Evolutionary conservation across 257 asterid species (phyloP), one percentile per base, ranked within the genome.

Genomic region (Nicotiana sylvestris): DNA sequence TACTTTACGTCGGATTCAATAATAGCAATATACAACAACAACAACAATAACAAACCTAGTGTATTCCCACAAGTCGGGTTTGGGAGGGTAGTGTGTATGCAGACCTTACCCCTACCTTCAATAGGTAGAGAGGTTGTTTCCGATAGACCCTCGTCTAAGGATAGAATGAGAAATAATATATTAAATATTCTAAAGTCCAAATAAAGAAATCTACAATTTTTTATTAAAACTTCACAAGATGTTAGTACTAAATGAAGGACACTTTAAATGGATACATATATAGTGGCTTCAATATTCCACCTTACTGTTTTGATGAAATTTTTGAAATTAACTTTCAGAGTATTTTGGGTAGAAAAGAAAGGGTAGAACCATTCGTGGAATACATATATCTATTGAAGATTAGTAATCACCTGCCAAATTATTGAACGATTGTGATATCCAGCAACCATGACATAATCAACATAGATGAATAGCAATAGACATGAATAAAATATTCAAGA

Each of bases 361-460:
- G 1, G 39, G 39, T 13, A 72, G 16, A 72, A 6, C 25, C 37
- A 29, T 32, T 72, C 21, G 61, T 46, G 79, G 79, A 72, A 12
- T 72, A 46, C 46, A n/a, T 62, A 62, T 69, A 70, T 39, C 57
- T 11, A 43, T 43, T 72, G 79, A 72, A 72, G 61, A 72, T 72
- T 46, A 46, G 61, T 33, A 78, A 53, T 79, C 80, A 92, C 95
- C 93, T 91, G 95, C 94, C 90, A 91, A 84, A 92, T 81, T 69
- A 91, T 86, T 55, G 93, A 87, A 78, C 90, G 90, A 81, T 85
- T 86, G 64, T 80, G 78, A 67, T 82, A 84, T 77, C 92, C 95
- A 78, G 90, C 89, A 68, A 84, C 89, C 91, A 91, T 89, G 69
- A 91, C 86, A 81, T 92, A 92, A 67, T 90, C 95, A 5, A 92